Base-by-base conservation (phyloP, 2,329 filamentous ascomycete species). In the Cladorrhinum sp. region DNA sequence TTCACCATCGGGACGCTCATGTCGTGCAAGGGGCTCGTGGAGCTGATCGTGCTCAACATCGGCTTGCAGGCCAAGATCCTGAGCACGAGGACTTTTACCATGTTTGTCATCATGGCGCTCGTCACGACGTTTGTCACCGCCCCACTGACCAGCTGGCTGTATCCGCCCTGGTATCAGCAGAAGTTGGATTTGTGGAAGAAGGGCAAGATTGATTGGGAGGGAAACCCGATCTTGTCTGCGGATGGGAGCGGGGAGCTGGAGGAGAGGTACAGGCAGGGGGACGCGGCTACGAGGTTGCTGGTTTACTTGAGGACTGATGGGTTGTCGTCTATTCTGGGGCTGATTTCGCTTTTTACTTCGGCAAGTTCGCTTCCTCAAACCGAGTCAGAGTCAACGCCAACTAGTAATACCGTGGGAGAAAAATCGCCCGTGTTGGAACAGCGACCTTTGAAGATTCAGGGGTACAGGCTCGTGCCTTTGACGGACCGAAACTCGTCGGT, bases 1-100 rank as follows among this genome's bases (percentile, higher is more conserved):
- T 84, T 96, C 30, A 86, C 91, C 1, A 95, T 98, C 66, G 94
- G 94, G 16, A 86, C 88, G 16, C 76, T 97, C 69, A 98, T 98
- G 94, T 96, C 91, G 75, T 98, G 94, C 75, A 98, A 98, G 74
- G 94, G 94, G 69, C 80, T 98, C 8, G 93, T 97, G 0, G 93
- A 97, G 73, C 79, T 98, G 57, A 97, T 98, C 73, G 93, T 97
- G n/a, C 74, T 96, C 82, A 86, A 86, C 67, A 84, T 98, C 67
- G 92, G 92, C 49, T 80, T 93, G 1, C 87, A 94, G 77, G 92
- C 92, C 18, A 86, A 85, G 42, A 96, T 96, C 63, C 79, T 96
- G 20, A 93, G 89, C 62, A 82, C 82, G 0, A 81, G 90, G n/a
- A 96, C 92, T 0, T 96, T 96, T 69, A 96, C 92, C 57, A 96